A percentile compares a stretch with the other conserved stretches of the same genome.
These are phyloP conservation scores for Pelargonium myrrhifolium DNA, from an alignment of 441 rosid genomes.

Conservation along the genomic window DNA sequence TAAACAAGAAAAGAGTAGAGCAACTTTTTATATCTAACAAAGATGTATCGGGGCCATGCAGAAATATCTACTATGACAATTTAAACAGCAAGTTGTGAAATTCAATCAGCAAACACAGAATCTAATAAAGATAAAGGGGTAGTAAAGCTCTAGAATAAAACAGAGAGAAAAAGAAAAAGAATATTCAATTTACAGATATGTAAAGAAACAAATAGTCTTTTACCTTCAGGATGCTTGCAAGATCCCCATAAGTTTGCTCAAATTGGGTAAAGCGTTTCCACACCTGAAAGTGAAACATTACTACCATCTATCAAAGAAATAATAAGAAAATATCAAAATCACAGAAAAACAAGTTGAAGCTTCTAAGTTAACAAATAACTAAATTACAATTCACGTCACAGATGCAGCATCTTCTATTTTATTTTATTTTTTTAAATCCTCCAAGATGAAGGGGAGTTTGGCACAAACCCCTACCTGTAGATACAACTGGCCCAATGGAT, in stretches of 20 bases:
- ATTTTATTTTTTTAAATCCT: too few species aligned
- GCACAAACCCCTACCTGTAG: too few species aligned
- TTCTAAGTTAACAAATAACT: background rate
- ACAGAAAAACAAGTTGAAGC: background rate
- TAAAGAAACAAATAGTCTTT: constrained; percentile 18
- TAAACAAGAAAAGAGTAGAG: background rate
- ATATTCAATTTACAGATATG: constrained; percentile 6
- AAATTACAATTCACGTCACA: background rate
- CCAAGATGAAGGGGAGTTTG: too few species aligned
- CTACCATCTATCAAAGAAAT: background rate
- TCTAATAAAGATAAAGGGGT: background rate
- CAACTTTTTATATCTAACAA: too few species aligned
- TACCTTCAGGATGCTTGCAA: constrained; percentile 92
- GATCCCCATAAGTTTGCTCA: constrained; percentile 94
- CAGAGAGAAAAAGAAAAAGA: constrained; percentile 1
- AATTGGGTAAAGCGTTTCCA: constrained; percentile 81
- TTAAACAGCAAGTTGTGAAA: background rate
- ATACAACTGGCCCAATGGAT: too few species aligned
- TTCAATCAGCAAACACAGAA: background rate
- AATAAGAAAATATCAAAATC: background rate
- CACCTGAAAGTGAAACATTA: constrained; percentile 40
- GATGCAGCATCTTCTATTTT: background rate
- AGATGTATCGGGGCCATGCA: background rate
- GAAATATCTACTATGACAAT: background rate
- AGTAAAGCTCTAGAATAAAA: constrained; percentile 2